Base-by-base conservation (phyloP, 148 eudicot genomes). In the Beta vulgaris region DNA sequence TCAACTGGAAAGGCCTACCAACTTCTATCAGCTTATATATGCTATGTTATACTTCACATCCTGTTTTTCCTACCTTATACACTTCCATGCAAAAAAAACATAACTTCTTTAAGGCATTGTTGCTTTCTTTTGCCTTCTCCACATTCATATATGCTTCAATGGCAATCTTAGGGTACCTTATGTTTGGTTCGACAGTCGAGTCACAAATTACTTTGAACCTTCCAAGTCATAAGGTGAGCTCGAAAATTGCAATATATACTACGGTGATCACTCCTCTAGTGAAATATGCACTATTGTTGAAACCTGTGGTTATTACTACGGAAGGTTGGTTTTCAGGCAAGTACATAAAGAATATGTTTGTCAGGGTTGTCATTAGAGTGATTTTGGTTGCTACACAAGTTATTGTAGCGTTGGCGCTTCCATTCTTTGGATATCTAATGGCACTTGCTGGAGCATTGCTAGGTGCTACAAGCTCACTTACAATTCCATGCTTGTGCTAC, bases 31-130 rank as follows among this genome's bases (percentile, higher is more conserved):
- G 91, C 60, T 63, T 91, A 76, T 91, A 62, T 43, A 82, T 83
- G 40, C 85, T 90, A 51, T 90, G 94, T 71, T 91, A 89, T n/a
- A 75, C 84, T 76, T 88, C 86, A 0, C 97, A 89, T 74, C 77
- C 92, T 1, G 83, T 91, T 69, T 88, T 88, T 11, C 92, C 97
- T 3, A 80, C 90, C 4, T 69, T 91, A 0, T 83, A 76, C 76
- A 86, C 68, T 69, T 90, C 92, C 32, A 91, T 86, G 91, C 79
- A 82, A 58, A 86, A 88, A 73, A 75, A 85, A 72, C 70, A 60
- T 6, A 84, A 85, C 42, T 88, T 91, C 34, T 84, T 86, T 13
- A 79, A 64, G 68, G 68, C 19, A 2, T 64, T 64, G 6, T 19
- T 64, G 1, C 0, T 64, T 1, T 35, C 26, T 9, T 64, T 64